These are phyloP conservation scores for Metschnikowia sp. DNA, from an alignment of 805 yeast species.

Conservation along the genomic window DNA sequence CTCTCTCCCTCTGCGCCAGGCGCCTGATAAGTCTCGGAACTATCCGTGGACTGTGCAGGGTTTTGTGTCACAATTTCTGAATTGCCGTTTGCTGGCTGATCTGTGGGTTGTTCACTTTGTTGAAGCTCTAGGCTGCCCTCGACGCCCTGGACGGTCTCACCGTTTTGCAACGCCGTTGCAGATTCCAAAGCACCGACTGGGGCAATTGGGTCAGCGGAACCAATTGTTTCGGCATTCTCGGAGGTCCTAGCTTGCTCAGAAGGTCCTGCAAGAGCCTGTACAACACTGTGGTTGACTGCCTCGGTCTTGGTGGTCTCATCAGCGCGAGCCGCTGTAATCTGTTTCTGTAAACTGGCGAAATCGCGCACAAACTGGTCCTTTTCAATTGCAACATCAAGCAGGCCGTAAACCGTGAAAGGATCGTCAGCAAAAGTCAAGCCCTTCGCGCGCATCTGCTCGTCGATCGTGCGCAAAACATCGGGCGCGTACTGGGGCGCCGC, in stretches of 20 bases:
- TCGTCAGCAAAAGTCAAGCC: conserved; percentile 17
- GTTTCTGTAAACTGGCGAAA: conserved; percentile 13
- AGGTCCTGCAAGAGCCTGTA: background rate
- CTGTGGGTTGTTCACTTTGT: too few species aligned
- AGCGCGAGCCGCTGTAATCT: conserved; percentile 10
- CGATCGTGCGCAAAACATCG: conserved; percentile 14
- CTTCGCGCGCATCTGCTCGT: conserved; percentile 16
- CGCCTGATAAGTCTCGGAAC: background rate
- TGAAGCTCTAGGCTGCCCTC: too few species aligned
- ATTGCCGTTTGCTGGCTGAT: too few species aligned
- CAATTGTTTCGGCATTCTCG: background rate
- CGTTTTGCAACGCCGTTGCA: too few species aligned
- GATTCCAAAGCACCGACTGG: too few species aligned
- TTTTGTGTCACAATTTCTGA: too few species aligned
- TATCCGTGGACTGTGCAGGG: too few species aligned
- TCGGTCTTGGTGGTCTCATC: background rate
- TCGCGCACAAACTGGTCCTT: conserved; percentile 17
- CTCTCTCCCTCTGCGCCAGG: background rate
- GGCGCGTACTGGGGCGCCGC: conserved; percentile 12
- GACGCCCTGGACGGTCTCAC: background rate
- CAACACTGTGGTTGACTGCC: background rate
- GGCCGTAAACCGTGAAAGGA: conserved; percentile 11
- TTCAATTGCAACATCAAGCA: conserved; percentile 9
- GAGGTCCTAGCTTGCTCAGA: background rate
- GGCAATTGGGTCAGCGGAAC: too few species aligned